phyloP scores from a whole-genome alignment of 2,329 filamentous ascomycete species.

The Fusarium coicis region DNA sequence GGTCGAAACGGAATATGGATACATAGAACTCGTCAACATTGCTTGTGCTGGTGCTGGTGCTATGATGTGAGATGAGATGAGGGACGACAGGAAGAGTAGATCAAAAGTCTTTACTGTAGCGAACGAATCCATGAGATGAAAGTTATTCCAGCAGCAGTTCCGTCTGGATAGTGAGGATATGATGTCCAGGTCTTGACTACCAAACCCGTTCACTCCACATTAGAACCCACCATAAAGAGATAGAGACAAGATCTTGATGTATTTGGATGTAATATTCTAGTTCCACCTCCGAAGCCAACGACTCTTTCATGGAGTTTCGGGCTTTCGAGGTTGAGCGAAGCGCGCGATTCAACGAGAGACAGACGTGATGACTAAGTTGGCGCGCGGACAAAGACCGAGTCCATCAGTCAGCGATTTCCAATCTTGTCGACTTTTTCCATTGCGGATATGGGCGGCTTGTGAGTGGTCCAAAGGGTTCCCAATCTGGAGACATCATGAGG shows the following conservation, averaged over 20 bases:
- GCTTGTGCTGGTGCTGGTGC: slow-evolving; percentile 25
- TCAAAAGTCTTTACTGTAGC: slow-evolving; percentile 16
- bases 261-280: not conserved
- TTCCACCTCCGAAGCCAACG: not conserved
- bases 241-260: not conserved
- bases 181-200: too few species aligned
- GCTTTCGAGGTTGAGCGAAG: not conserved
- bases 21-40: slow-evolving; percentile 45
- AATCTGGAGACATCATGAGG: slow-evolving; percentile 26
- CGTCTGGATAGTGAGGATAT: not conserved
- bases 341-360: not conserved
- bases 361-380: slow-evolving; percentile 37
- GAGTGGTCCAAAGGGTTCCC: slow-evolving; percentile 22
- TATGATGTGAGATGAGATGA: slow-evolving; percentile 22
- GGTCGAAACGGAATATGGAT: slow-evolving; percentile 48
- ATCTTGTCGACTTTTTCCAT: slow-evolving; percentile 16
- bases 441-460: slow-evolving; percentile 21
- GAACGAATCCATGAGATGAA: slow-evolving; percentile 14
- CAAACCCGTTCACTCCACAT: not conserved
- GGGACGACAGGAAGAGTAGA: slow-evolving; percentile 13
- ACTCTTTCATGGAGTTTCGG: not conserved
- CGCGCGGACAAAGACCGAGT: slow-evolving; percentile 34
- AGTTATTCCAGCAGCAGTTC: too few species aligned
- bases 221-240: too few species aligned
- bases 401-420: slow-evolving; percentile 39